These are phyloP conservation scores for Stylonectria norvegica DNA, from an alignment of 2,329 filamentous ascomycete species.

Conservation along the genomic window DNA sequence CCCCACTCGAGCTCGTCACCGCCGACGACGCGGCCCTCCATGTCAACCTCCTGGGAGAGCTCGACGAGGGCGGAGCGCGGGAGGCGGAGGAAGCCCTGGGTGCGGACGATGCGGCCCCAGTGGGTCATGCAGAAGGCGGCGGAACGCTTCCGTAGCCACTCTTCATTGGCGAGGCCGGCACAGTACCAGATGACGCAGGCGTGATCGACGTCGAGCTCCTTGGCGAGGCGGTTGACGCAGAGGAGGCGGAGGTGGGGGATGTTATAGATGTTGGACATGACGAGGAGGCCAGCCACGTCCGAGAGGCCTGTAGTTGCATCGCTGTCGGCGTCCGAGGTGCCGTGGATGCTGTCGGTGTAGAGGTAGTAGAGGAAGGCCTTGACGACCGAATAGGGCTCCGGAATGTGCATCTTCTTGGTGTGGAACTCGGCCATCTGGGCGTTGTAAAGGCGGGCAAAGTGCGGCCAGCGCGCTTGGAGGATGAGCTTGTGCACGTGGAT, in stretches of 20 bases:
- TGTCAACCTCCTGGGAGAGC: slow-evolving; percentile 88
- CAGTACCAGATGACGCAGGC: slow-evolving; percentile 97
- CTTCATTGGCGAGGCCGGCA: slow-evolving; percentile 82
- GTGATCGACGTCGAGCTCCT: slow-evolving; percentile 90
- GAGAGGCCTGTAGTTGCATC: slow-evolving; percentile 73
- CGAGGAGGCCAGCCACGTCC: slow-evolving; percentile 88
- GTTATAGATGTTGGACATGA: slow-evolving; percentile 98
- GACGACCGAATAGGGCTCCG: slow-evolving; percentile 90
- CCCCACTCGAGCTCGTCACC: slow-evolving; percentile 73
- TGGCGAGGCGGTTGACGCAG: slow-evolving; percentile 84
- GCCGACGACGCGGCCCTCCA: slow-evolving; percentile 84
- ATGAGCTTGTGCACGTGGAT: slow-evolving; percentile 97
- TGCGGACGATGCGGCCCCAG: slow-evolving; percentile 92
- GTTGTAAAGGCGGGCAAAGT: slow-evolving; percentile 88
- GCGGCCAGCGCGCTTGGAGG: slow-evolving; percentile 90
- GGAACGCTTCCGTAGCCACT: slow-evolving; percentile 87
- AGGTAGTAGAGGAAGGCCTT: slow-evolving; percentile 94
- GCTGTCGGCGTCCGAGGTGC: slow-evolving; percentile 49
- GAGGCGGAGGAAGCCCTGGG: slow-evolving; percentile 77
- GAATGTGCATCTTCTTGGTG: slow-evolving; percentile 95
- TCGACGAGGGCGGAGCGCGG: slow-evolving; percentile 80
- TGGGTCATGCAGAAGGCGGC: slow-evolving; percentile 87
- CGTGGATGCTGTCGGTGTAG: slow-evolving; percentile 87
- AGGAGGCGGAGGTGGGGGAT: slow-evolving; percentile 89
- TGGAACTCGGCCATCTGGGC: slow-evolving; percentile 98